Conservation (phyloP, 2,329 filamentous ascomycete species). For the Mycogone perniciosa region DNA sequence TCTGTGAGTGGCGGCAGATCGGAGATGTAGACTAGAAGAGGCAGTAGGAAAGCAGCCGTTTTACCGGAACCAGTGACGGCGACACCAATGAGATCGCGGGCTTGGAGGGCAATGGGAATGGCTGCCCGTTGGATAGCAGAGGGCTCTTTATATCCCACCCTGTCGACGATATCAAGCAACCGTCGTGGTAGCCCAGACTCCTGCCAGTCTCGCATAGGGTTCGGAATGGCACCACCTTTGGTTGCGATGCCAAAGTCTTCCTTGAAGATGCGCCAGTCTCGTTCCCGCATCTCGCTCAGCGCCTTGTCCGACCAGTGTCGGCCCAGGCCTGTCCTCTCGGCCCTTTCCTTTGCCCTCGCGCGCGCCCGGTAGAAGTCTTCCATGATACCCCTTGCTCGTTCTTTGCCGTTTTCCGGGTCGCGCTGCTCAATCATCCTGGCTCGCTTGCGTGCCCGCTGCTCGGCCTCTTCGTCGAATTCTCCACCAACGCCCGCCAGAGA, state of each 20-base stretch:
- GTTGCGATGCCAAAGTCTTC: conserved; percentile 96
- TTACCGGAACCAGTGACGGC: conserved; percentile 98
- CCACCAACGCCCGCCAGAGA: conserved; percentile 45
- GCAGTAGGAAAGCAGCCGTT: conserved; percentile 89
- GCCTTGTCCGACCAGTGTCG: conserved; percentile 96
- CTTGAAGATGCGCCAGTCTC: conserved; percentile 99
- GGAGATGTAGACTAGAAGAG: conserved; percentile 88
- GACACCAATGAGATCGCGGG: conserved; percentile 93
- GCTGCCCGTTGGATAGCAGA: conserved; percentile 88
- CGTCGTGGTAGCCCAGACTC: conserved; percentile 75
- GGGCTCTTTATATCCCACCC: conserved; percentile 87
- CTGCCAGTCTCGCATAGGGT: conserved; percentile 91
- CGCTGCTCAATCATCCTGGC: conserved; percentile 66
- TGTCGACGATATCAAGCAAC: conserved; percentile 72
- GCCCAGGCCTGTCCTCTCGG: conserved; percentile 67
- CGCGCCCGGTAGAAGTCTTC: conserved; percentile 68
- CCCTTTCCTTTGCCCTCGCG: conserved; percentile 62
- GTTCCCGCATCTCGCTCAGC: conserved; percentile 87
- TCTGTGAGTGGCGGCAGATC: conserved; percentile 81
- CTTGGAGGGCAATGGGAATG: conserved; percentile 89
- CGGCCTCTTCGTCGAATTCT: conserved; percentile 47
- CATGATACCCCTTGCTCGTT: conserved; percentile 71
- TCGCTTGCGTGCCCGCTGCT: conserved; percentile 49
- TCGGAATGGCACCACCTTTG: conserved; percentile 85
- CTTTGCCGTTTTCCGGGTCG: conserved; percentile 68